A percentile compares a stretch with the other conserved stretches of the same genome.
Evolutionary conservation across 148 eudicot genomes (phyloP).

Genomic region (Cornus kousa): DNA sequence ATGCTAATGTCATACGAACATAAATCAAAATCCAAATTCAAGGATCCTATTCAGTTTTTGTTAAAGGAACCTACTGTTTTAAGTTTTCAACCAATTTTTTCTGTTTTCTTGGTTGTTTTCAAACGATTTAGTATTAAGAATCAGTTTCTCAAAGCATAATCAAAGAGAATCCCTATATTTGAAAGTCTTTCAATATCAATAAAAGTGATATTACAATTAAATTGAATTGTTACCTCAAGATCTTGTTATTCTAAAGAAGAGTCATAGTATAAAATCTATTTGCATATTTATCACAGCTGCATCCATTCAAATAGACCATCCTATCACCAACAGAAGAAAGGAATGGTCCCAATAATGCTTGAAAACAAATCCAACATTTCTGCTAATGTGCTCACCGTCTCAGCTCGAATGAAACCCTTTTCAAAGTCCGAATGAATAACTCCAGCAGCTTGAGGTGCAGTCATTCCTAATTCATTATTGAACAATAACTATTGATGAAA

Average conservation of each 20-base stretch:
- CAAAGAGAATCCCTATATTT: neutral
- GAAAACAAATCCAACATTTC: slow-evolving; percentile 4
- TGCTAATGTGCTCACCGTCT: slow-evolving; percentile 62
- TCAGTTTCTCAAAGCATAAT: neutral
- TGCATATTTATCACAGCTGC: neutral
- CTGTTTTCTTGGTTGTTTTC: neutral
- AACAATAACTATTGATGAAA: neutral
- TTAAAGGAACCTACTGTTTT: neutral
- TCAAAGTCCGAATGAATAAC: slow-evolving; percentile 99
- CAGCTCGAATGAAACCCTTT: slow-evolving; percentile 97
- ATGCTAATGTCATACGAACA: neutral
- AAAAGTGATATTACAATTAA: neutral
- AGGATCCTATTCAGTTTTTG: neutral
- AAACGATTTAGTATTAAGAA: neutral
- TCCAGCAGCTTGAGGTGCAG: slow-evolving; percentile 99
- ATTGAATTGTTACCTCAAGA: neutral
- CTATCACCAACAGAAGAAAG: neutral
- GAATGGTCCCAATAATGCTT: neutral
- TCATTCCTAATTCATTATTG: slow-evolving; percentile 62
- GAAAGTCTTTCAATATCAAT: neutral
- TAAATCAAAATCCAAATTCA: neutral
- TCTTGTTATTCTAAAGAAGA: neutral
- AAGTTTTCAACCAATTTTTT: neutral
- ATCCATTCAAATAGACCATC: neutral
- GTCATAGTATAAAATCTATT: neutral